Evolutionary conservation across 202 grass and related monocot genomes (phyloP), one percentile per base, ranked within the genome.

Genomic region (Dendrocalamus latiflorus): DNA sequence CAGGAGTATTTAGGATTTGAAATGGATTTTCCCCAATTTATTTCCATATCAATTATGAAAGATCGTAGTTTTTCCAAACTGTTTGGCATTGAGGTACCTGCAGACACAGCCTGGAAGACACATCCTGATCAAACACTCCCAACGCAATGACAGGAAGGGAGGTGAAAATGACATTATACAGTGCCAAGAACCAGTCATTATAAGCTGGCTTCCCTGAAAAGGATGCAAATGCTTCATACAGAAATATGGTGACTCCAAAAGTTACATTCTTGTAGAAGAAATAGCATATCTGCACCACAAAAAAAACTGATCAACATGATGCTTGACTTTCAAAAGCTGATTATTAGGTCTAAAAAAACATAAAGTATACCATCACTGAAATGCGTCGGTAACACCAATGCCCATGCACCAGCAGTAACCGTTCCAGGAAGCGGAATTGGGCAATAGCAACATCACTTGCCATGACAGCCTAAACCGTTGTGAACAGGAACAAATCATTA

Each of bases 191-290:
- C 96, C 96, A 99, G 85, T 99, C 96, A 84, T 99, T 88, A 76
- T 99, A 99, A 69, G 93, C 96, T n/a, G 96, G 86, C 81, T 96
- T 89, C 59, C 93, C 96, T 6, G 96, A 99, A 82, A 96, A 99
- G 55, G 93, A 94, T 68, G 96, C 84, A 92, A 96, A 91, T 44
- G 93, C 96, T 82, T 99, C 96, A 22, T 92, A 99, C 34, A 99
- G 84, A 84, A 99, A 99, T n/a, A 99, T 66, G 10, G 96, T 99
- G 26, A 94, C 79, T 17, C 96, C 96, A 68, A 99, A 99, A 70
- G 93, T 92, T 17, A 99, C 84, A 75, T 99, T 99, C 91, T 99
- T 99, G 93, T 99, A 99, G 81, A 99, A 99, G 89, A 99, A 99
- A 87, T 99, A 99, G 84, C 96, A 99, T 90, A 99, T 90, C 96